Percentiles rank a stretch among this genome's conserved stretches.
Evolutionary conservation across 2,329 filamentous ascomycete genomes (phyloP).

Genomic region (Aspergillus persii): DNA sequence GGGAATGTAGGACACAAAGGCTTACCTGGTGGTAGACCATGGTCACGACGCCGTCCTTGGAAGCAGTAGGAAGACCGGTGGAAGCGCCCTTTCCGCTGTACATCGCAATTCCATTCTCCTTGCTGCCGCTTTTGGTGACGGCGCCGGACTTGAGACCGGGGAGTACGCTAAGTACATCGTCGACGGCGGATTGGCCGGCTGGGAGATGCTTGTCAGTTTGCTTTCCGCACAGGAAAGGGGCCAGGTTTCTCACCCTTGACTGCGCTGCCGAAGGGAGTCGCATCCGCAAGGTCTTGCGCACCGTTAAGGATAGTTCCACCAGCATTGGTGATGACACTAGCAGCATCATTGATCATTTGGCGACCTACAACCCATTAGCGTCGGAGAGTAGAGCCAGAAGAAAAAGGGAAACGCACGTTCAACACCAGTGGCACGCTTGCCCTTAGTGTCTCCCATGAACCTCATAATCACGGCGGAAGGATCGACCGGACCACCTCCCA

Average conservation of each 20-base stretch:
- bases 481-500: constrained; percentile 59
- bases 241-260: constrained; percentile 4
- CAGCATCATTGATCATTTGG: constrained; percentile 20
- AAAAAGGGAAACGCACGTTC: not conserved
- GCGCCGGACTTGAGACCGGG: constrained; percentile 46
- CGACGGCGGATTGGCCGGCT: constrained; percentile 8
- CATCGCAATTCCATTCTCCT: constrained; percentile 55
- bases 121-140: constrained; percentile 48
- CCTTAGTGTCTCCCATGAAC: constrained; percentile 55
- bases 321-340: constrained; percentile 30
- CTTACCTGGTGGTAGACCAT: constrained; percentile 62
- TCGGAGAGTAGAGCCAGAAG: not conserved
- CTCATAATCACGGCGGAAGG: constrained; percentile 55
- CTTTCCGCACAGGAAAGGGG: not conserved
- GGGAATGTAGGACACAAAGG: too few relatives aligned
- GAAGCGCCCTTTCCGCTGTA: constrained; percentile 55
- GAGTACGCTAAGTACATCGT: constrained; percentile 5
- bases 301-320: constrained; percentile 14
- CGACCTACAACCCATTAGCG: constrained; percentile 12
- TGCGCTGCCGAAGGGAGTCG: constrained; percentile 8
- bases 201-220: not conserved
- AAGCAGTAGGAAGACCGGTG: constrained; percentile 59
- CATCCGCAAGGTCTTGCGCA: constrained; percentile 9
- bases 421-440: not conserved
- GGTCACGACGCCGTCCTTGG: constrained; percentile 59